Evolutionary conservation across 192 early-diverging fungal genomes (phyloP).

Genomic region (Coemansia sp.): DNA sequence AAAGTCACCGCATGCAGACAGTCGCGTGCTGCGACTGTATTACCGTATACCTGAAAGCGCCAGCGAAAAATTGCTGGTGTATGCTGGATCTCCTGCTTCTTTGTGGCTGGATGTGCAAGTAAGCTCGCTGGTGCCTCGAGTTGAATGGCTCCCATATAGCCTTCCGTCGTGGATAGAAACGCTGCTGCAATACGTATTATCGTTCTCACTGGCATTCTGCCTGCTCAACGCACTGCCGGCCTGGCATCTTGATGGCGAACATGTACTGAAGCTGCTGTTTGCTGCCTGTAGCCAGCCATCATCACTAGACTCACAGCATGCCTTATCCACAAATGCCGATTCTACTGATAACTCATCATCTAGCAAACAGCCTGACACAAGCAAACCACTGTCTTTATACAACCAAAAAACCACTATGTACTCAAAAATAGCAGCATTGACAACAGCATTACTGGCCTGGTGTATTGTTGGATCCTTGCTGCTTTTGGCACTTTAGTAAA

Average conservation of each 20-base stretch:
- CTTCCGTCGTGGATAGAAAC: constrained; percentile 26
- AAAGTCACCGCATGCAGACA: constrained; percentile 19
- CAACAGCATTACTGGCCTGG: constrained; percentile 33
- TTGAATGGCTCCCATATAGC: constrained; percentile 9
- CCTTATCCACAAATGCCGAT: neutral
- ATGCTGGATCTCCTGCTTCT: constrained; percentile 20
- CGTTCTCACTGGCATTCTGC: constrained; percentile 39
- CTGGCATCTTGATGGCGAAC: constrained; percentile 38
- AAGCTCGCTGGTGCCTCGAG: constrained; percentile 28
- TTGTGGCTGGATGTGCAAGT: constrained; percentile 46
- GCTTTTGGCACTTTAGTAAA: constrained; percentile 8
- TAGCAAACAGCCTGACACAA: no score
- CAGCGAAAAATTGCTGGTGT: constrained; percentile 11
- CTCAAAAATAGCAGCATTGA: constrained; percentile 2
- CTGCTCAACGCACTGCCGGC: constrained; percentile 42
- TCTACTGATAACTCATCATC: no score
- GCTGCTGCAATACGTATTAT: constrained; percentile 35
- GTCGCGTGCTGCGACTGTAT: constrained; percentile 40
- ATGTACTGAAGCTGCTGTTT: constrained; percentile 21
- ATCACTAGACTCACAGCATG: neutral
- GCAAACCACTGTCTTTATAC: no score
- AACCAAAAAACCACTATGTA: neutral
- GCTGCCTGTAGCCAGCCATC: neutral
- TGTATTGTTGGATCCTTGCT: constrained; percentile 30
- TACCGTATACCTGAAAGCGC: neutral